Percentiles rank a stretch among this genome's conserved stretches.
phyloP scores from a whole-genome alignment of 2,329 filamentous ascomycete species.

The Scytalidium sp. region DNA sequence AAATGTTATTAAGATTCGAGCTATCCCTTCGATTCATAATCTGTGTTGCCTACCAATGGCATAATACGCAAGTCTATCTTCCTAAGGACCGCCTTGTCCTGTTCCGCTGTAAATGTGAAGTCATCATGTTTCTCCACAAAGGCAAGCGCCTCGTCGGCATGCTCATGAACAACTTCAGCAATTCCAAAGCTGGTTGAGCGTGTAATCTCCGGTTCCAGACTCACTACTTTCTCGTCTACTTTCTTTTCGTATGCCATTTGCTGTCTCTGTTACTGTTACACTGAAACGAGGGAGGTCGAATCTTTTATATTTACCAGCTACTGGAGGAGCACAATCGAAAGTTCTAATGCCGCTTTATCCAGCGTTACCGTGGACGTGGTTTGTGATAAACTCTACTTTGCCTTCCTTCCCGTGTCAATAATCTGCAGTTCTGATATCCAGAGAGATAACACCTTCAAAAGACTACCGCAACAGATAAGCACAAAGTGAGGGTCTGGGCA shows the following conservation, averaged over 20 bases:
- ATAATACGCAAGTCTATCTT: slow-evolving; percentile 48
- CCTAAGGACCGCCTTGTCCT: slow-evolving; percentile 18
- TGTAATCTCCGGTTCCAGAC: not conserved
- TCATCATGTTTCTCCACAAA: slow-evolving; percentile 12
- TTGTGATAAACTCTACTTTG: not conserved
- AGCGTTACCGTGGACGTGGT: not conserved
- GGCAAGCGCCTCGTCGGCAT: slow-evolving; percentile 12
- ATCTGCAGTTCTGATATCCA: not conserved
- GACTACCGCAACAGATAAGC: not conserved
- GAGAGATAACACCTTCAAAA: not conserved
- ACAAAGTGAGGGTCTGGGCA: not conserved
- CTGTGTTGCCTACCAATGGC: slow-evolving; percentile 21
- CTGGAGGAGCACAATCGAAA: not conserved
- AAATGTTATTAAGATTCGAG: not conserved
- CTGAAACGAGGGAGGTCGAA: not conserved
- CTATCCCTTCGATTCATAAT: not conserved
- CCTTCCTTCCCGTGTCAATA: not conserved
- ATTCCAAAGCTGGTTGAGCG: not conserved
- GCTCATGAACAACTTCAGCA: not conserved
- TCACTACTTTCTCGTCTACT: not conserved
- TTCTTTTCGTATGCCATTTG: not conserved
- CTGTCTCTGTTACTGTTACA: not conserved
- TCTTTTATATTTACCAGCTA: not conserved
- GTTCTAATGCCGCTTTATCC: not conserved
- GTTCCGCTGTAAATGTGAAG: slow-evolving; percentile 14